Evolutionary conservation across 2,329 filamentous ascomycete genomes (phyloP), one percentile per base, ranked within the genome.

Genomic region (Calonectria naviculata): DNA sequence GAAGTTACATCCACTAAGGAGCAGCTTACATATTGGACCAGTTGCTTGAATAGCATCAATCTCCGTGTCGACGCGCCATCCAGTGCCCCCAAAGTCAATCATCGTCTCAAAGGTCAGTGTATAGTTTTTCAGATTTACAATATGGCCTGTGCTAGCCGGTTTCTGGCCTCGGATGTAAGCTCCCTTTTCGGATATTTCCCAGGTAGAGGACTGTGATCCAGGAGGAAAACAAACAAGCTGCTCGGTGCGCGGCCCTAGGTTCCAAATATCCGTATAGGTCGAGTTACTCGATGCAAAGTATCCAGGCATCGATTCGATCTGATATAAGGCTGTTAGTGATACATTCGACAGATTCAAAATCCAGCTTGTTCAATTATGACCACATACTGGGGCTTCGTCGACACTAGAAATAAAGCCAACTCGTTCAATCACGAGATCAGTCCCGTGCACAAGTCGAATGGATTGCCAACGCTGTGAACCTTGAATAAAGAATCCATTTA

Each of bases 401-500:
- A 56, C 52, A 13, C 52, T 56, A 10, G 52, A 56, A 38, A 56
- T 15, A 10, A 56, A 56, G 5, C 52, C 52, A 3, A 38, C 52
- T 5, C 52, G 52, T 38, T 56, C 52, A 24, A 58, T 66, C 7
- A 52, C n/a, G 2, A 66, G 28, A 15, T 29, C 21, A n/a, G 36
- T 31, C 15, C 38, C 47, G 8, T 21, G 19, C 3, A 66, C 34
- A 4, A 62, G 65, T 4, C 42, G 41, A 19, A 62, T 49, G 1
- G 54, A 49, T 13, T 67, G 54, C 54, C 65, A 67, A n/a, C 65
- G 44, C 13, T 61, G 65, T 10, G 52, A 60, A 12, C 54, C 65
- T 21, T 62, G 65, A 12, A 67, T 41, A n/a, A 67, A 61, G 26
- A 41, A 62, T 3, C 52, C 41, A 38, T 29, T 31, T 9, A 61